phyloP scores from a whole-genome alignment of 1,139 yeast species.

The Hansenula lynferdii region DNA sequence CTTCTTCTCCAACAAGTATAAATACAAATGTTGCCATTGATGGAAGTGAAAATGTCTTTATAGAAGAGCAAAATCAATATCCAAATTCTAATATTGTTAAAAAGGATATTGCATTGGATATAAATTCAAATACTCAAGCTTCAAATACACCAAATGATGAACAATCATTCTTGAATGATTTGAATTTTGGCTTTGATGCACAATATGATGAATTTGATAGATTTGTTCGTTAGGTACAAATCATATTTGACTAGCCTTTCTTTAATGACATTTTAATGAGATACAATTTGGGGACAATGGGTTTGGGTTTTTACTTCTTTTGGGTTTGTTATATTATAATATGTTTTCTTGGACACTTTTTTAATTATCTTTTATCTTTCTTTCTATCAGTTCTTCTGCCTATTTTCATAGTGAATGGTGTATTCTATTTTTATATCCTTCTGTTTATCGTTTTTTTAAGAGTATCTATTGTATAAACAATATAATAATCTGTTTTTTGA shows the following conservation, averaged over 20 bases:
- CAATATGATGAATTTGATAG: not conserved
- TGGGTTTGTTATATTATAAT: no score
- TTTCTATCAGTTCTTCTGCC: no score
- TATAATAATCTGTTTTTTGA: no score
- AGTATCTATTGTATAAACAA: no score
- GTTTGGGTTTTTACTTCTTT: no score
- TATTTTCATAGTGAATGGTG: no score
- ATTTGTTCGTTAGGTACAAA: not conserved
- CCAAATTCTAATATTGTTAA: not conserved
- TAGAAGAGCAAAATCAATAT: not conserved
- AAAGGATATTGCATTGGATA: not conserved
- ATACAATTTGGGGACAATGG: not conserved
- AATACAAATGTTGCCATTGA: not conserved
- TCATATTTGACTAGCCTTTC: not conserved
- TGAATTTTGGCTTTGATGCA: slow-evolving; percentile 2
- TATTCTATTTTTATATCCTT: no score
- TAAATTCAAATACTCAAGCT: slow-evolving; percentile 1
- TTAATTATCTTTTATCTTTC: no score
- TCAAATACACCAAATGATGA: not conserved
- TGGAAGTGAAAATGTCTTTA: slow-evolving; percentile 1
- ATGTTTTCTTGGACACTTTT: no score
- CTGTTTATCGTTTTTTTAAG: no score
- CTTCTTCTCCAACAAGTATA: not conserved
- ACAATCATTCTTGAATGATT: not conserved
- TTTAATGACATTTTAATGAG: not conserved